A percentile compares a stretch with the other conserved stretches of the same genome.
These are phyloP conservation scores for Prunus yedoensis DNA, from an alignment of 331 rosid genomes.

Conservation along the genomic window DNA sequence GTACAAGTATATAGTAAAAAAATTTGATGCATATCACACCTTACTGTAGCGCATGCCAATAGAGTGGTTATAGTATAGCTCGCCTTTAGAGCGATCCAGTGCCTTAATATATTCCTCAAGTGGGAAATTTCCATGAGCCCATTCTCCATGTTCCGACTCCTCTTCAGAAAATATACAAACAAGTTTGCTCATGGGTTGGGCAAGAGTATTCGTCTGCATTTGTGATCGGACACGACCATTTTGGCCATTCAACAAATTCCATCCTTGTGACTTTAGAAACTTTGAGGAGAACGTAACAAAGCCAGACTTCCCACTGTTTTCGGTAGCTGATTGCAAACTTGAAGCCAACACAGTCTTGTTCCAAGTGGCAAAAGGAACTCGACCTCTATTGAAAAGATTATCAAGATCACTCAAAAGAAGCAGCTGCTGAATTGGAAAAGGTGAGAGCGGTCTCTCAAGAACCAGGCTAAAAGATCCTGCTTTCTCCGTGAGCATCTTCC, in stretches of 20 bases:
- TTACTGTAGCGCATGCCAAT: conserved; percentile 89
- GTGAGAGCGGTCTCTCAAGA: conserved; percentile 59
- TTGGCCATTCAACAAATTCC: conserved; percentile 49
- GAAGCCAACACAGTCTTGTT: conserved; percentile 61
- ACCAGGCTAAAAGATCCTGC: conserved; percentile 49
- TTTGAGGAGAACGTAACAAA: conserved; percentile 70
- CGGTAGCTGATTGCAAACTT: conserved; percentile 54
- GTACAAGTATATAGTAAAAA: neutral
- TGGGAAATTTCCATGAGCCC: conserved; percentile 90
- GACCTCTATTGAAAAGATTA: conserved; percentile 70
- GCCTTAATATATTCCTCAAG: conserved; percentile 84
- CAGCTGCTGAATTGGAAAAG: conserved; percentile 82
- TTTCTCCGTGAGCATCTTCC: conserved; percentile 64
- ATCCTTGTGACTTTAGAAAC: conserved; percentile 61
- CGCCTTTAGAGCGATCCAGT: conserved; percentile 78
- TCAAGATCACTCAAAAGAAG: conserved; percentile 59
- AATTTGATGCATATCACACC: conserved; percentile 44
- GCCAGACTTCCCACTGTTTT: conserved; percentile 61
- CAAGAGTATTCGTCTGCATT: conserved; percentile 41
- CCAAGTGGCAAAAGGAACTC: conserved; percentile 83
- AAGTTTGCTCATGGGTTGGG: conserved; percentile 45
- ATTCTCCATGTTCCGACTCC: conserved; percentile 77
- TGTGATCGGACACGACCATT: conserved; percentile 47
- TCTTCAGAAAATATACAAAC: conserved; percentile 65
- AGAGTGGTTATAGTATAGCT: conserved; percentile 74